phyloP scores from a whole-genome alignment of 2,329 filamentous ascomycete species.

The Botryotinia globosa region DNA sequence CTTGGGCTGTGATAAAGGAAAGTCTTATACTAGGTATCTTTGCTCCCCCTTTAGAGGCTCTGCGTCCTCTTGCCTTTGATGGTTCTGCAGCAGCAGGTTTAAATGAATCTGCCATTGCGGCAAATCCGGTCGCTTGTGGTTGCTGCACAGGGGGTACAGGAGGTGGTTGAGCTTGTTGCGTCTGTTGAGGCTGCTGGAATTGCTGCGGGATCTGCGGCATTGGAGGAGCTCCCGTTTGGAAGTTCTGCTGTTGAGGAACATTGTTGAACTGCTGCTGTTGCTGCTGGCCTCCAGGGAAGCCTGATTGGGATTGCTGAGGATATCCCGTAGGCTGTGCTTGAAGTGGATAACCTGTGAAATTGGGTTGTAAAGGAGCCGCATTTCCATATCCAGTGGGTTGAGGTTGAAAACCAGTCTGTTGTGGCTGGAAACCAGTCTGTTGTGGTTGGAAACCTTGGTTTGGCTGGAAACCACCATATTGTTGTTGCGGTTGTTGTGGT shows the following conservation, averaged over 20 bases:
- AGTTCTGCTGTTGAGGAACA: slow-evolving; percentile 47
- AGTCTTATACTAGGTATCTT: slow-evolving; percentile 93
- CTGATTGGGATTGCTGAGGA: slow-evolving; percentile 52
- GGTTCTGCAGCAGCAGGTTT: slow-evolving; percentile 47
- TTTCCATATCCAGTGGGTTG: slow-evolving; percentile 36
- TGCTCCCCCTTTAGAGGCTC: slow-evolving; percentile 53
- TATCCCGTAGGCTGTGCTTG: slow-evolving; percentile 50
- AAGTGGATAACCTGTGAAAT: slow-evolving; percentile 37
- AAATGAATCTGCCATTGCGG: slow-evolving; percentile 65
- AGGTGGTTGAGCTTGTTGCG: slow-evolving; percentile 50
- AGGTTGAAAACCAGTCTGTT: slow-evolving; percentile 27
- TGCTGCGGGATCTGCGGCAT: slow-evolving; percentile 39
- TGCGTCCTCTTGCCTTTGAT: slow-evolving; percentile 45
- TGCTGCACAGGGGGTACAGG: slow-evolving; percentile 60
- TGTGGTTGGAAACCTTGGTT: slow-evolving; percentile 28
- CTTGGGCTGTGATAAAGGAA: slow-evolving; percentile 91
- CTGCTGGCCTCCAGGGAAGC: slow-evolving; percentile 51
- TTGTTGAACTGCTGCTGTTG: slow-evolving; percentile 42
- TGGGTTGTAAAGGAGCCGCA: slow-evolving; percentile 37
- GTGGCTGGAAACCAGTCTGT: slow-evolving; percentile 26
- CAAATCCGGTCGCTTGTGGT: slow-evolving; percentile 64
- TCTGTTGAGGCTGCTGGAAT: slow-evolving; percentile 38
- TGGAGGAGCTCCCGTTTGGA: slow-evolving; percentile 37
- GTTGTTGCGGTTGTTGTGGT: slow-evolving; percentile 41
- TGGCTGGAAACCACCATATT: slow-evolving; percentile 19